Percentiles rank a stretch among this genome's conserved stretches.
phyloP scores from a whole-genome alignment of 2,329 filamentous ascomycete species.

The Macroventuria anomochaeta region DNA sequence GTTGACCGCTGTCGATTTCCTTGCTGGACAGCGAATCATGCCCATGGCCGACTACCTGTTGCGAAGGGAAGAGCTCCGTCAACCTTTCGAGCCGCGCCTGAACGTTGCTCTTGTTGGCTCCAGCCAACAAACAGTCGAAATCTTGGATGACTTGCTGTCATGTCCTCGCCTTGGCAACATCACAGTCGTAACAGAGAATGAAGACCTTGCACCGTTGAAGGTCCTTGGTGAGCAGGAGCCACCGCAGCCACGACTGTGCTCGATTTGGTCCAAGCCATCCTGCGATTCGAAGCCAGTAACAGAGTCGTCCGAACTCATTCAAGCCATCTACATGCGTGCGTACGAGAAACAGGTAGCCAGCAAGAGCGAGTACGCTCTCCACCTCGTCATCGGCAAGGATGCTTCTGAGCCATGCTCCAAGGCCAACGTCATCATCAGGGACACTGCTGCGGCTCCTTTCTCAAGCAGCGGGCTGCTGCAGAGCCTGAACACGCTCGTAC shows the following conservation, averaged over 20 bases:
- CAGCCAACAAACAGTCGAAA: conserved; percentile 35
- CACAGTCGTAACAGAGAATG: conserved; percentile 44
- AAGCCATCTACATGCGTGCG: conserved; percentile 43
- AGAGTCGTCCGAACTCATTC: conserved; percentile 39
- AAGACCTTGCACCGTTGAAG: conserved; percentile 37
- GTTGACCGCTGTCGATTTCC: conserved; percentile 37
- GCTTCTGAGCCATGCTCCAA: conserved; percentile 31
- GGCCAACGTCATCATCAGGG: conserved; percentile 42
- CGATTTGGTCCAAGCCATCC: conserved; percentile 44
- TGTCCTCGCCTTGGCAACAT: conserved; percentile 45
- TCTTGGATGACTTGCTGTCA: conserved; percentile 43
- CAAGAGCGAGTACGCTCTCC: conserved; percentile 40
- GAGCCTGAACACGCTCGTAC: conserved; percentile 40
- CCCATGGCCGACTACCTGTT: conserved; percentile 40
- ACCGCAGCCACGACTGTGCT: conserved; percentile 42
- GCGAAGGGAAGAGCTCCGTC: conserved; percentile 40
- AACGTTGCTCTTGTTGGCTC: conserved; percentile 44
- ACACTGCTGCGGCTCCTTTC: conserved; percentile 26
- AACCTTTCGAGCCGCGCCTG: conserved; percentile 35
- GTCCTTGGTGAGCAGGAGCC: conserved; percentile 35
- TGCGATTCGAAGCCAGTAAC: conserved; percentile 28
- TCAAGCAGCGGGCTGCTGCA: conserved; percentile 35
- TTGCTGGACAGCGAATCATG: conserved; percentile 44
- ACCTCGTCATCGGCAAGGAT: conserved; percentile 36
- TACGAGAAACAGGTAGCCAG: conserved; percentile 47